Conservation (phyloP, 2,329 filamentous ascomycete genomes). For the Davidsoniella neocaledoniae region DNA sequence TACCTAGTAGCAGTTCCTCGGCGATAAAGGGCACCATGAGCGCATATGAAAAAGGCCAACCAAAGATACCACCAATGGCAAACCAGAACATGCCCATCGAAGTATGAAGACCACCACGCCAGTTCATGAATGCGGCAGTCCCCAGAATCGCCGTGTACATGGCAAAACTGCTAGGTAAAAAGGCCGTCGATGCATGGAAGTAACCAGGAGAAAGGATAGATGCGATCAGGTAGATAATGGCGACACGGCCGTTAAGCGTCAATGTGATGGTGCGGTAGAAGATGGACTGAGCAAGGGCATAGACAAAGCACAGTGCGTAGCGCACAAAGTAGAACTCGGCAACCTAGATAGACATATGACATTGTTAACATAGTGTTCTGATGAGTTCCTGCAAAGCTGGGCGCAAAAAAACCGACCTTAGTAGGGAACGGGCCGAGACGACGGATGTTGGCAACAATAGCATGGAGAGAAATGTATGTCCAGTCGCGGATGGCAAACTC, state of each 20-base stretch:
- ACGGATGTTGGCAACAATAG: constrained; percentile 49
- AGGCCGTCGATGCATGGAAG: constrained; percentile 79
- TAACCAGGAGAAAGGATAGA: constrained; percentile 72
- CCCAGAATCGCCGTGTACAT: constrained; percentile 90
- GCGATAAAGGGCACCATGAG: constrained; percentile 64
- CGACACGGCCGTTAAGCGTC: constrained; percentile 67
- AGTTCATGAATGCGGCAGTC: constrained; percentile 78
- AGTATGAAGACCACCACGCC: constrained; percentile 62
- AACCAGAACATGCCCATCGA: constrained; percentile 82
- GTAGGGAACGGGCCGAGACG: constrained; percentile 44
- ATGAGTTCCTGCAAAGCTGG: too few relatives aligned
- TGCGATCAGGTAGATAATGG: constrained; percentile 65
- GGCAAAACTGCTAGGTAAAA: constrained; percentile 83
- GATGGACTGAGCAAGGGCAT: constrained; percentile 66
- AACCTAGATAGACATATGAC: constrained; percentile 22
- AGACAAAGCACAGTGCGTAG: constrained; percentile 54
- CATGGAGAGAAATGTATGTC: constrained; percentile 74
- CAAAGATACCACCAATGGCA: constrained; percentile 65
- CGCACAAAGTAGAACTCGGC: constrained; percentile 81
- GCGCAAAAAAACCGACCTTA: constrained; percentile 27
- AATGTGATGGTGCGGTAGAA: constrained; percentile 63
- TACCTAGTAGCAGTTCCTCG: constrained; percentile 51
- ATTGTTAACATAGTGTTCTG: not conserved
- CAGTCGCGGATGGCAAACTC: constrained; percentile 90
- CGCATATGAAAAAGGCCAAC: constrained; percentile 87